phyloP scores from a whole-genome alignment of 2,329 filamentous ascomycete species.

The Monilinia polystroma region DNA sequence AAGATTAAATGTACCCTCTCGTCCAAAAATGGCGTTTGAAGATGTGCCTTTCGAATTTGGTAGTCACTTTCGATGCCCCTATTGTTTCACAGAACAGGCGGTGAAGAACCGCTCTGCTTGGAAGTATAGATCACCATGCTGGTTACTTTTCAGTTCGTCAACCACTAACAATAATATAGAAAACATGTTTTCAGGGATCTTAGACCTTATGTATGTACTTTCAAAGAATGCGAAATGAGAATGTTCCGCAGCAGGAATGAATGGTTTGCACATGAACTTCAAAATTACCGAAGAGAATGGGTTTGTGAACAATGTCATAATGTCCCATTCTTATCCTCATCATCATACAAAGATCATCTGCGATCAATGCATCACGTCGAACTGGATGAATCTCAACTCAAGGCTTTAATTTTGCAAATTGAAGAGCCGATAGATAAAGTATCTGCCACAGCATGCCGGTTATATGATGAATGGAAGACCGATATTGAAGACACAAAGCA shows the following conservation, averaged over 20 bases:
- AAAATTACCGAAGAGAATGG: conserved; percentile 38
- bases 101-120: conserved; percentile 29
- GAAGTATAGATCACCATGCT: conserved; percentile 28
- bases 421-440: conserved; percentile 33
- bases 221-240: conserved; percentile 37
- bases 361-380: conserved; percentile 24
- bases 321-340: conserved; percentile 21
- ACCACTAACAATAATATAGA: conserved; percentile 2
- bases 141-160: neutral
- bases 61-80: conserved; percentile 33
- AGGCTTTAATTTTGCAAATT: conserved; percentile 32
- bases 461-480: conserved; percentile 39
- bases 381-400: conserved; percentile 24
- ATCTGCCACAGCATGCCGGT: conserved; percentile 34
- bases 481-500: conserved; percentile 24
- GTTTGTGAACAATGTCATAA: conserved; percentile 33
- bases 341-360: conserved; percentile 27
- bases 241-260: conserved; percentile 38
- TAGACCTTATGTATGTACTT: conserved; percentile 42
- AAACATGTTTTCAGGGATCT: conserved; percentile 42
- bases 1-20: conserved; percentile 29
- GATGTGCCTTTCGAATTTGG: conserved; percentile 32
- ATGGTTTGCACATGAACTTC: conserved; percentile 41
- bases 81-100: conserved; percentile 32
- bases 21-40: conserved; percentile 31